Evolutionary conservation across 1,139 yeast genomes (phyloP), one percentile per base, ranked within the genome.

Genomic region (Ogataea hybrid): DNA sequence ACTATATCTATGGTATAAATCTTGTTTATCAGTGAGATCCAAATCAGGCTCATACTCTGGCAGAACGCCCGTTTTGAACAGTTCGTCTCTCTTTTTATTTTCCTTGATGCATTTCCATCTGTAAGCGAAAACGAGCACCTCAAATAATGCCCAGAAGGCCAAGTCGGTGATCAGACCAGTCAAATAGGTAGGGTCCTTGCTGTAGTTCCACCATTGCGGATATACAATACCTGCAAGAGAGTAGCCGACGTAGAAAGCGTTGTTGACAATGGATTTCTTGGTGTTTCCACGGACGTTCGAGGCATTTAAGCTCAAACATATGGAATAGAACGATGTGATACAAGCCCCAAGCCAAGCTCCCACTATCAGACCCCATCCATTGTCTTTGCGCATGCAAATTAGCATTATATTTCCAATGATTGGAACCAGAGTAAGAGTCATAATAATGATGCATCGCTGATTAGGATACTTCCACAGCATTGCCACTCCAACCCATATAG

Each of bases 181-280:
- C 9, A 35, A 14, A 14, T 53, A 53, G 4, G 43, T 31, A 20
- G 57, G 57, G 7, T 54, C 57, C 27, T 49, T 49, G 3, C 30
- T 28, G 8, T 52, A 37, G 30, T 62, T 56, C 57, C 81, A 83
- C 37, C 83, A 71, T 58, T 81, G 88, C 3, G 90, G 89, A 0
- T 90, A 90, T 36, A 79, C 70, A 37, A 82, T 67, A 51, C 82
- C 82, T 25, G 92, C 88, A 21, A 76, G 73, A 49, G 84, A 78
- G 58, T 79, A 83, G 0, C 80, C 84, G 37, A 82, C 67, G 62
- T 83, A 71, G 28, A 73, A 70, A 25, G 79, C 59, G 2, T 84
- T 84, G 58, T 75, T 79, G 21, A 77, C 73, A 11, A 79, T 73
- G 35, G 77, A 63, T 57, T 82, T 78, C 58, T 84, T 83, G 11